Evolutionary conservation across 306 rosid genomes (phyloP), one percentile per base, ranked within the genome.

Genomic region (Hippophae rhamnoides): DNA sequence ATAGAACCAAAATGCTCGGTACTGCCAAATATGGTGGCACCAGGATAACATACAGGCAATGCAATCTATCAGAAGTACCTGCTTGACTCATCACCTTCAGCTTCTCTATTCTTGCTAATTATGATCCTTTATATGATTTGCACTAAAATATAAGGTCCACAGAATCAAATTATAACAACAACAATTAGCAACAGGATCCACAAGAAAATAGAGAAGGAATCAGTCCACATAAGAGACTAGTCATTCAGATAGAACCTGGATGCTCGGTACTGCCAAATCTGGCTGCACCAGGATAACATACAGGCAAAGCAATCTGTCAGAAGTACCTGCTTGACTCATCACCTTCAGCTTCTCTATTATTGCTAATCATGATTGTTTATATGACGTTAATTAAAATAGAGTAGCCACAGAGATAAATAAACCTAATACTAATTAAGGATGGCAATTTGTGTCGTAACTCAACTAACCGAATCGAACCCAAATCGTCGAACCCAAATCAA

Each of bases 311-410:
- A 67, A 73, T 74, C 56, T 54, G 70, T 77, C 85, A 76, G 69
- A 77, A 77, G 83, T 71, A 72, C 78, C 76, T 81, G 82, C 81
- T 66, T 65, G 43, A 47, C 64, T 71, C 83, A 71, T 81, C 83
- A 81, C 61, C 58, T 75, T 69, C 79, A 27, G 57, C 68, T 57
- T 72, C 82, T 47, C 82, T 68, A 68, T 40, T 61, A 69, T 68
- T 62, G 49, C 57, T 2, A 31, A 31, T 31, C 38, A 31, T 31
- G 38, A 1, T 31, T 31, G 38, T 31, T 31, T 31, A 31, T 31
- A 31, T 25, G 45, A 52, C 41, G 46, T 12, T 6, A 14, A 31
- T 4, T 5, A 54, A 48, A 42, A 10, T 25, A 41, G n/a, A 48
- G 56, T 7, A 3, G 31, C 67, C 61, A 3, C 1, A 3, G 25